Evolutionary conservation across 306 rosid species (phyloP).

Genomic region (Medicago arabica): DNA sequence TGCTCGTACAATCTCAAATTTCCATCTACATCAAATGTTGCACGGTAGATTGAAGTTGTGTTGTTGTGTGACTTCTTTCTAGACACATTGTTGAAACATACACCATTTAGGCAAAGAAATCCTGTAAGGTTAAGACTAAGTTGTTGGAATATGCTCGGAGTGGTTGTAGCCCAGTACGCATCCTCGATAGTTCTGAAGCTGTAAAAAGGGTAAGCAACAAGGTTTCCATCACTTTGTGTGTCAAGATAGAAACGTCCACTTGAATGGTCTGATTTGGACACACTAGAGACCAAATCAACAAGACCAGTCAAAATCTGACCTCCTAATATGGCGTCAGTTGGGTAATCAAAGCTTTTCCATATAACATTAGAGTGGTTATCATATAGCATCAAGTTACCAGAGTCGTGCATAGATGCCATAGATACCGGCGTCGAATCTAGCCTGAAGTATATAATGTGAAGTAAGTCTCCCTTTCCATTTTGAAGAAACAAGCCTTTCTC

Average conservation of each 20-base stretch:
- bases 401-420: conserved; percentile 44
- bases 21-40: conserved; percentile 46
- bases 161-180: not conserved
- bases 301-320: not conserved
- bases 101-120: not conserved
- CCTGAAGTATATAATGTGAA: not conserved
- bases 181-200: rapidly evolving
- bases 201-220: conserved; percentile 33
- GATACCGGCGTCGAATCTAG: not conserved
- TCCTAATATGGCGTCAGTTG: conserved; percentile 50
- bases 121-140: not conserved
- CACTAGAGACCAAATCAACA: not conserved
- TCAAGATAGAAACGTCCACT: conserved; percentile 5
- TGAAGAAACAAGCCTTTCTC: conserved; percentile 16
- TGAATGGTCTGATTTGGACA: conserved; percentile 35
- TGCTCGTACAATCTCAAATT: conserved; percentile 46
- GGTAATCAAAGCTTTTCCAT: conserved; percentile 46
- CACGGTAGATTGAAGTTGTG: conserved; percentile 40
- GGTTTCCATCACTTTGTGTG: not conserved
- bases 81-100: not conserved
- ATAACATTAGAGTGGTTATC: not conserved
- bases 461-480: not conserved
- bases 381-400: conserved; percentile 53
- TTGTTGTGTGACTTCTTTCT: not conserved
- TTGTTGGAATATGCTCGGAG: too few relatives aligned